Evolutionary conservation across 805 yeast species (phyloP), one percentile per base, ranked within the genome.

Genomic region (Hanseniaspora thailandica): DNA sequence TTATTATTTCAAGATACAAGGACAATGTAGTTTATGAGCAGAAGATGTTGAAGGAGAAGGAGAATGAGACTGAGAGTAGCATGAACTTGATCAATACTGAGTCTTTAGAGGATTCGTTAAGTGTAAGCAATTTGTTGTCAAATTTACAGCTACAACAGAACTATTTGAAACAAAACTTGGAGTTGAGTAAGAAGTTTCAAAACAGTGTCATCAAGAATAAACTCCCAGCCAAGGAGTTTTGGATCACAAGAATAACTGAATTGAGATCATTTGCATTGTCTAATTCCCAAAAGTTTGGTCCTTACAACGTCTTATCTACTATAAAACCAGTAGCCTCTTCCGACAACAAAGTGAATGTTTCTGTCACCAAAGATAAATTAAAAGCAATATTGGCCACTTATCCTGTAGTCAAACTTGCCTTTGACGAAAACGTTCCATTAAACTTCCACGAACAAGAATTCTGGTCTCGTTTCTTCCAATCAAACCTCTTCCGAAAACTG

Each of bases 391-490:
- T 93, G 64, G 86, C 82, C 49, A 95, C 90, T 55, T 93, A 90
- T 62, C 98, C 98, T 0, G 79, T 89, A 36, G 94, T 93, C 25
- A 79, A 86, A 56, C 79, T 77, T 57, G 97, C 97, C 0, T 93
- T 85, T 62, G 81, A 79, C 55, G 98, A 93, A 52, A 81, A 81
- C 55, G 98, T 93, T 4, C 98, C 97, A 0, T 81, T 82, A 57
- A 65, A 66, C 46, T 73, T 93, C 51, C 76, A 78, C 46, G 97
- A 93, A 64, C 89, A 90, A 40, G 95, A 85, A 62, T 93, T 93
- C 61, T 93, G 98, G 98, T 86, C 95, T 10, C 72, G 97, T 57
- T 93, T 93, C 62, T 93, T 93, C 73, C 82, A 86, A 61, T 88
- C 97, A 0, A 84, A 87, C 61, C 70, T 93, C 56, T 93, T 89